Conservation (phyloP, 2,329 filamentous ascomycete genomes). For the Epichloe typhina region DNA sequence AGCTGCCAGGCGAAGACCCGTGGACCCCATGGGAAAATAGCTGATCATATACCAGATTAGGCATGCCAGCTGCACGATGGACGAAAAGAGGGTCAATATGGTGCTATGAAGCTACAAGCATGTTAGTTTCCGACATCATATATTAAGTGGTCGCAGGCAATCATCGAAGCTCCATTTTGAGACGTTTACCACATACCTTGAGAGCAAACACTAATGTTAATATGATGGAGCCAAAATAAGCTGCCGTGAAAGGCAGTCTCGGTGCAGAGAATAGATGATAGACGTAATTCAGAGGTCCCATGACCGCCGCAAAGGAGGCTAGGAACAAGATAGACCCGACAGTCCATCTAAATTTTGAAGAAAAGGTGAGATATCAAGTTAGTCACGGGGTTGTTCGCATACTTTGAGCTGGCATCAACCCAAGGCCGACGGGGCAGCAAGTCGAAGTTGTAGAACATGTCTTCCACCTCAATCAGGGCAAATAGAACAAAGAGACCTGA, state of each 20-base stretch:
- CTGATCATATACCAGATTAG: conserved; percentile 89
- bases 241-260: conserved; percentile 80
- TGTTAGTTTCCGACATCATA: conserved; percentile 4
- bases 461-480: background rate
- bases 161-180: background rate
- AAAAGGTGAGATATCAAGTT: conserved; percentile 8
- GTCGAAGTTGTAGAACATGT: background rate
- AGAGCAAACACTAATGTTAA: conserved; percentile 87
- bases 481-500: background rate
- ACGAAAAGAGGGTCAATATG: conserved; percentile 71
- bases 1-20: conserved; percentile 73
- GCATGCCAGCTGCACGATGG: conserved; percentile 70
- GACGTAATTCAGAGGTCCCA: conserved; percentile 75
- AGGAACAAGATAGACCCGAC: conserved; percentile 85
- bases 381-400: conserved; percentile 9
- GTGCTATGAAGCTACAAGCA: conserved; percentile 61
- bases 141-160: background rate
- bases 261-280: conserved; percentile 75
- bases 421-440: background rate
- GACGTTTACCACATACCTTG: conserved; percentile 52
- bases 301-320: conserved; percentile 82
- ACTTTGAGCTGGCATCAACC: background rate
- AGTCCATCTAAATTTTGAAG: conserved; percentile 57
- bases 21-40: conserved; percentile 95
- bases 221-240: conserved; percentile 86